Conservation (phyloP, 176 grass and related monocot species). For the Ensete ventricosum region DNA sequence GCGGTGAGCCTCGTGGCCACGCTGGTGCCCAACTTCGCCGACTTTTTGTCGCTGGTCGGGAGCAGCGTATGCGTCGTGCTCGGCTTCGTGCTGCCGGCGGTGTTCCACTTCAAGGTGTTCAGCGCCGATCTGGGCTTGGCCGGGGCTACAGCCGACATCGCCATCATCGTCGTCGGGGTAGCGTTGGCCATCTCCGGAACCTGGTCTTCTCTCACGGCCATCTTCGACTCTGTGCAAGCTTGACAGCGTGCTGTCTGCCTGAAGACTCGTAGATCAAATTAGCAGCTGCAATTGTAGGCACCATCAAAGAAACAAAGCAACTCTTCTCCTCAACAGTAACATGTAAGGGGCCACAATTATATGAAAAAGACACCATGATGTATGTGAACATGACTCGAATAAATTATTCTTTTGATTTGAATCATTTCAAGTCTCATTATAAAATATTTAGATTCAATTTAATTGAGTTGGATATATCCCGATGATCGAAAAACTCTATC, state of each 20-base stretch:
- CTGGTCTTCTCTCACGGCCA: constrained; percentile 72
- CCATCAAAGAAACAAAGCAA: not conserved
- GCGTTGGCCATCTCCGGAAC: constrained; percentile 62
- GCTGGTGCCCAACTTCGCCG: constrained; percentile 85
- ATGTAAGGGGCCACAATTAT: no score
- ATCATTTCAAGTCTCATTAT: no score
- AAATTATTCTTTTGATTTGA: no score
- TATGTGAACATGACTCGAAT: no score
- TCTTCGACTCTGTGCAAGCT: constrained; percentile 34
- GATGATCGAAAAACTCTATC: no score
- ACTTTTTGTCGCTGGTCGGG: constrained; percentile 87
- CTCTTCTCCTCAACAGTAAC: not conserved
- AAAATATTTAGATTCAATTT: no score
- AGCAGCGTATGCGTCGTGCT: constrained; percentile 92
- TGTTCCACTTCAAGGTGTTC: constrained; percentile 80
- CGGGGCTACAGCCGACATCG: constrained; percentile 30
- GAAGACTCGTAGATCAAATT: not conserved
- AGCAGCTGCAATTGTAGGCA: no score
- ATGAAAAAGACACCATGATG: no score
- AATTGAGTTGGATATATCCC: no score
- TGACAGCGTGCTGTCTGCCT: no score
- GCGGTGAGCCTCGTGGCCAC: constrained; percentile 55
- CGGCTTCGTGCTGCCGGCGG: constrained; percentile 73
- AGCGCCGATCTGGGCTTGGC: constrained; percentile 38
- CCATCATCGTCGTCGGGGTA: constrained; percentile 38